phyloP scores from a whole-genome alignment of 2,329 filamentous ascomycete genomes.

The Cladophialophora yegresii region DNA sequence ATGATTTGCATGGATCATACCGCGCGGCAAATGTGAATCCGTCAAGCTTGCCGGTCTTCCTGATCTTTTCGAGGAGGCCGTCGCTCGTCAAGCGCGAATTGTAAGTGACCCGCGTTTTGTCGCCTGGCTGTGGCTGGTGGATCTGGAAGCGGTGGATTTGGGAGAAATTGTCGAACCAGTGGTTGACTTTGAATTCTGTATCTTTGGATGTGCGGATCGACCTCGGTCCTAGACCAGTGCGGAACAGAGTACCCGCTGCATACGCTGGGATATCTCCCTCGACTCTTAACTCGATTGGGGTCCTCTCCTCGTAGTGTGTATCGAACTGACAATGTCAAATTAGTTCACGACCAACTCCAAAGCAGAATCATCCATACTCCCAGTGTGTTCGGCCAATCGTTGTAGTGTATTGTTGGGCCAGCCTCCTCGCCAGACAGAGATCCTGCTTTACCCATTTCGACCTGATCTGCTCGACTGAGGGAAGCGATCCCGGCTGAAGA shows the following conservation, averaged over 20 bases:
- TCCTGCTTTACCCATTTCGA: constrained; percentile 7
- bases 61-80: constrained; percentile 61
- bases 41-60: constrained; percentile 59
- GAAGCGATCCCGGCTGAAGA: not conserved
- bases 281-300: constrained; percentile 64
- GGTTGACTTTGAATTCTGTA: constrained; percentile 61
- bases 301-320: constrained; percentile 64
- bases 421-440: not conserved
- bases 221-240: constrained; percentile 71
- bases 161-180: constrained; percentile 77
- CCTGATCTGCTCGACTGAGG: not conserved
- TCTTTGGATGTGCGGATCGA: constrained; percentile 62
- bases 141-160: constrained; percentile 74
- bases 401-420: constrained; percentile 35
- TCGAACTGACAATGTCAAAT: constrained; percentile 59
- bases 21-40: constrained; percentile 69
- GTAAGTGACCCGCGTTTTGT: constrained; percentile 60
- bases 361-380: constrained; percentile 43
- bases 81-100: constrained; percentile 71
- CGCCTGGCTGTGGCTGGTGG: constrained; percentile 45
- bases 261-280: constrained; percentile 69
- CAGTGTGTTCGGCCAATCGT: constrained; percentile 56
- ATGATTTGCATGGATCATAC: constrained; percentile 70
- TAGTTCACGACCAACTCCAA: constrained; percentile 34
- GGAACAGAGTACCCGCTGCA: constrained; percentile 70